phyloP scores from a whole-genome alignment of 306 rosid species.

The Lagenaria siceraria region DNA sequence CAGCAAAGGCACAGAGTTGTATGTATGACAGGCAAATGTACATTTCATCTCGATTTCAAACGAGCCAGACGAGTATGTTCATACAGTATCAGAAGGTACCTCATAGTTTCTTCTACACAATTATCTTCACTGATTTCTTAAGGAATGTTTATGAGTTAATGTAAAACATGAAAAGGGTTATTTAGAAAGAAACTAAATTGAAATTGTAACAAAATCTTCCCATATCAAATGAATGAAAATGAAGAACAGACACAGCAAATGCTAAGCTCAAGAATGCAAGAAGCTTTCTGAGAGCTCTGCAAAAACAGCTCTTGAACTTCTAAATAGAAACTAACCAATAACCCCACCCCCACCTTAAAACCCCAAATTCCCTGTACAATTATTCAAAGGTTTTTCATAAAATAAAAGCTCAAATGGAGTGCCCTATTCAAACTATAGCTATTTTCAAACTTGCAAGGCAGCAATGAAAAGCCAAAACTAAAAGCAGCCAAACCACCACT shows the following conservation, averaged over 20 bases:
- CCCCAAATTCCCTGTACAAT: not conserved
- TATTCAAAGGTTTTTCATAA: not conserved
- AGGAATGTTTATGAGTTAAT: not conserved
- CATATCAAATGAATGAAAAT: not conserved
- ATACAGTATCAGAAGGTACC: not conserved
- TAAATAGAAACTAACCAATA: not conserved
- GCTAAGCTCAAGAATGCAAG: not conserved
- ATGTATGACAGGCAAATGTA: not conserved
- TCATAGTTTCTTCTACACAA: not conserved
- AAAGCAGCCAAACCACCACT: not conserved
- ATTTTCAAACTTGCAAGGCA: not conserved
- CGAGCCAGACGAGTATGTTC: not conserved
- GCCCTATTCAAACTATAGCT: not conserved
- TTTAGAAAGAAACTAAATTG: not conserved
- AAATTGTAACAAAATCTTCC: not conserved
- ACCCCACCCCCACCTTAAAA: not conserved
- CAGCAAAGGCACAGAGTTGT: not conserved
- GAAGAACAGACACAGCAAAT: not conserved
- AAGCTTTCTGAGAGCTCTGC: too few relatives aligned
- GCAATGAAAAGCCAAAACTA: not conserved
- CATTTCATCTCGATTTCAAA: not conserved
- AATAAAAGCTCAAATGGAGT: not conserved
- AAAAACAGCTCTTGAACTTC: not conserved
- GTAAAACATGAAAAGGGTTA: not conserved
- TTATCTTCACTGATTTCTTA: not conserved